Conservation (phyloP, 257 asterid genomes). For the Salvia rosmarinus region DNA sequence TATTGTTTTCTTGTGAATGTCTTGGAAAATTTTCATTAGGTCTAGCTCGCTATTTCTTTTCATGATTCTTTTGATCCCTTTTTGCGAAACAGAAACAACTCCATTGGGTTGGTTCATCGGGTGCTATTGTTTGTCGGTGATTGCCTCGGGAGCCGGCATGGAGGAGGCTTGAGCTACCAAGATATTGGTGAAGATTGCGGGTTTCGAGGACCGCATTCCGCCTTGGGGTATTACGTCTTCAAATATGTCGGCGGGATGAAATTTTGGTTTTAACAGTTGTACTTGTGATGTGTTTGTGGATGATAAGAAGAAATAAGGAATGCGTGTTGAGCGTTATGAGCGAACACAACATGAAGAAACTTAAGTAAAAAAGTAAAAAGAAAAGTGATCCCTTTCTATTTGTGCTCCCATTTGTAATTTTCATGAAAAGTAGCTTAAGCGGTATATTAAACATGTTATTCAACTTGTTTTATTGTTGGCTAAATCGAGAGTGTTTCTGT, state of each 20-base stretch:
- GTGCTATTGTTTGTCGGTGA: constrained; percentile 88
- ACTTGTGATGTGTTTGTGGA: constrained; percentile 8
- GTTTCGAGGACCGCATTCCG: constrained; percentile 96
- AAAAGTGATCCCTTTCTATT: too few species aligned
- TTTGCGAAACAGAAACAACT: constrained; percentile 64
- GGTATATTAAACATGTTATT: too few species aligned
- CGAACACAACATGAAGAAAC: neutral
- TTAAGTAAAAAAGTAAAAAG: neutral
- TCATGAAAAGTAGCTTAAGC: too few species aligned
- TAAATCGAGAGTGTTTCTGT: too few species aligned
- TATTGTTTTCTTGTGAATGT: too few species aligned
- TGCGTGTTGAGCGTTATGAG: neutral
- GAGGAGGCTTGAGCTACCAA: constrained; percentile 85
- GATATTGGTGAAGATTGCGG: constrained; percentile 82
- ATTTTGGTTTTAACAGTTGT: neutral
- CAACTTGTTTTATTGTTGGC: too few species aligned
- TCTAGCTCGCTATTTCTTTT: neutral
- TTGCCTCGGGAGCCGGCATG: constrained; percentile 95
- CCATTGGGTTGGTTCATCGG: constrained; percentile 99
- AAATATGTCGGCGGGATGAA: neutral
- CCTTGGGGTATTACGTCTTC: constrained; percentile 66
- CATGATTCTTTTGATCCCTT: neutral
- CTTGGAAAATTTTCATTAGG: neutral
- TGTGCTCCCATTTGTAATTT: too few species aligned
- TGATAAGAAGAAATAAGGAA: constrained; percentile 1